Evolutionary conservation across 306 rosid species (phyloP).

Genomic region (Begonia loranthoides): DNA sequence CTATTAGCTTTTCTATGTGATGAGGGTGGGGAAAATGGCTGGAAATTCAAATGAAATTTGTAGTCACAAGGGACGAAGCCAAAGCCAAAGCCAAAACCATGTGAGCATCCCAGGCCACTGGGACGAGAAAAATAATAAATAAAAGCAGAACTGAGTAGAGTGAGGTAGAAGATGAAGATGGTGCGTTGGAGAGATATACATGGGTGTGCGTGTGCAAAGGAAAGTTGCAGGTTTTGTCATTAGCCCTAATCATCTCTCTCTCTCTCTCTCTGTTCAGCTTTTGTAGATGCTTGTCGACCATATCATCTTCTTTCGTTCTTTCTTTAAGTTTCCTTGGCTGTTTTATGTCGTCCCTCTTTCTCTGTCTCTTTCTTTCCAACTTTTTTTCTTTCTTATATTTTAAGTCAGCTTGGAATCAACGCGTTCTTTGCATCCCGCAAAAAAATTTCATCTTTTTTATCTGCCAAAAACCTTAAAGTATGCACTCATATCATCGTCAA

Average conservation of each 20-base stretch:
- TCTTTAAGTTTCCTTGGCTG: conserved; percentile 16
- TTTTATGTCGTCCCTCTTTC: conserved; percentile 2
- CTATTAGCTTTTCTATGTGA: too few species aligned
- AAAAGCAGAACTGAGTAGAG: conserved; percentile 21
- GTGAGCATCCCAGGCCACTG: conserved; percentile 47
- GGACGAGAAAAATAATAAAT: conserved; percentile 22
- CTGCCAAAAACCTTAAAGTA: conserved; percentile 35
- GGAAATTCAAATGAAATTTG: too few species aligned
- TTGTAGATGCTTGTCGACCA: conserved; percentile 56
- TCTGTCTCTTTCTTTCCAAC: neutral
- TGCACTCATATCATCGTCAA: conserved; percentile 51
- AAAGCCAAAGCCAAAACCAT: conserved; percentile 15
- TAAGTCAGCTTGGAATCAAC: conserved; percentile 79
- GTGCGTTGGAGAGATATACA: conserved; percentile 7
- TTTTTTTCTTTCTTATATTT: neutral
- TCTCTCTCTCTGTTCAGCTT: conserved; percentile 20
- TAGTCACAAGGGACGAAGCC: neutral
- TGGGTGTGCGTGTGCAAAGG: conserved; percentile 26
- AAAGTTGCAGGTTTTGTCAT: conserved; percentile 33
- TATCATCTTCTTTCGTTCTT: conserved; percentile 19
- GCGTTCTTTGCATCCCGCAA: conserved; percentile 44
- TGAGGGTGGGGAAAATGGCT: neutral
- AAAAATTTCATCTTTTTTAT: conserved; percentile 10
- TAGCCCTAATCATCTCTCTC: conserved; percentile 23
- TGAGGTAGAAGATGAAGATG: conserved; percentile 30